These are phyloP conservation scores for Vitis riparia DNA, from an alignment of 164 flowering plant species.

Conservation along the genomic window DNA sequence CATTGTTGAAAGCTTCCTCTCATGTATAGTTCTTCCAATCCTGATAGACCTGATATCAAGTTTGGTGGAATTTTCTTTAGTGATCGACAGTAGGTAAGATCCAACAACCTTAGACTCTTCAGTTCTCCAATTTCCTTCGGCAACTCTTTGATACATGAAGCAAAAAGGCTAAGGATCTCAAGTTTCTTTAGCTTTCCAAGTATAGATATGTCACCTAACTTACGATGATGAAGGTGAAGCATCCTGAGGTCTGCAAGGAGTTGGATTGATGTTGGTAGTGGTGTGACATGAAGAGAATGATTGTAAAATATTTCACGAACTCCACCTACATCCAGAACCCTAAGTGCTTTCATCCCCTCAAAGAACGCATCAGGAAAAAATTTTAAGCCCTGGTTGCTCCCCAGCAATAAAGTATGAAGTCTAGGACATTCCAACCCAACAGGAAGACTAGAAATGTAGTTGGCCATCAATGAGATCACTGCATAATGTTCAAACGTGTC, in stretches of 20 bases:
- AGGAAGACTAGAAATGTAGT: not conserved
- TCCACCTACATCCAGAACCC: not conserved
- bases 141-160: no score
- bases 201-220: no score
- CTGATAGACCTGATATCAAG: not conserved
- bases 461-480: slow-evolving; percentile 2
- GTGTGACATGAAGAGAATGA: not conserved
- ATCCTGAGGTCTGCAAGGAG: not conserved
- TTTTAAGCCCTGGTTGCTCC: not conserved
- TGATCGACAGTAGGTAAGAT: not conserved
- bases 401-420: slow-evolving; percentile 2
- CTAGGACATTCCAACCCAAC: slow-evolving; percentile 4
- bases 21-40: slow-evolving; percentile 4
- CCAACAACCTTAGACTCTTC: no score
- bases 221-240: no score
- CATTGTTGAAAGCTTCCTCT: not conserved
- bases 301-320: no score
- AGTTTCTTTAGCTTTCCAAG: no score
- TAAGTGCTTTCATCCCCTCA: slow-evolving; percentile 4
- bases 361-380: slow-evolving; percentile 2
- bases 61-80: not conserved
- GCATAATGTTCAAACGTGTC: not conserved
- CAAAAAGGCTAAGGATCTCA: no score
- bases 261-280: not conserved
- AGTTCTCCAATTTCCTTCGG: no score